Conservation (phyloP, 2,329 filamentous ascomycete genomes). For the Aspergillus carbonarius region DNA sequence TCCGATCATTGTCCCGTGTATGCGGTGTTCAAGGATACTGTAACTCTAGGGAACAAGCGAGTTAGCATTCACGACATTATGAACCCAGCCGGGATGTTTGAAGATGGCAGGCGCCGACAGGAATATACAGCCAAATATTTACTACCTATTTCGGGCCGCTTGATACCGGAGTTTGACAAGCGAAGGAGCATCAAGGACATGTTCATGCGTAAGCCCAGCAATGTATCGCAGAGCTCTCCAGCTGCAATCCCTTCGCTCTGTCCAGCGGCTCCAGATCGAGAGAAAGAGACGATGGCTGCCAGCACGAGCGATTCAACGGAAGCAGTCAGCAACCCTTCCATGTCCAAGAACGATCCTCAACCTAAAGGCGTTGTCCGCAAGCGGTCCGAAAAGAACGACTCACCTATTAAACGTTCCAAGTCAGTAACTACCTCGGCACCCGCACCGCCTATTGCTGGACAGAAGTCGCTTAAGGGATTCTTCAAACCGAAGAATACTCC, state of each 20-base stretch:
- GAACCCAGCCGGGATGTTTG: constrained; percentile 73
- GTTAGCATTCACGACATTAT: constrained; percentile 68
- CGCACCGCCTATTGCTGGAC: constrained; percentile 45
- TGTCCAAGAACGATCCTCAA: not conserved
- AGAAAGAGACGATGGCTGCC: not conserved
- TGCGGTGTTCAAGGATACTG: constrained; percentile 65
- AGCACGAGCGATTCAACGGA: not conserved
- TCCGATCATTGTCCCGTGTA: constrained; percentile 97
- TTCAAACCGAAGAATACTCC: constrained; percentile 62
- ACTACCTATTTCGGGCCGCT: constrained; percentile 72
- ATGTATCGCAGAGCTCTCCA: constrained; percentile 15
- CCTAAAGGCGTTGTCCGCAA: constrained; percentile 32
- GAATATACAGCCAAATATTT: constrained; percentile 66
- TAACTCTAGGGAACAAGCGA: constrained; percentile 53
- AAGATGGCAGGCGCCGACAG: constrained; percentile 62
- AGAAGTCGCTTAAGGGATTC: constrained; percentile 72
- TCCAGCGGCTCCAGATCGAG: not conserved
- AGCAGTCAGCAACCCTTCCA: not conserved
- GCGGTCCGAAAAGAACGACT: constrained; percentile 37
- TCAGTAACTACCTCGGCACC: constrained; percentile 28
- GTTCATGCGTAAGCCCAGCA: constrained; percentile 65
- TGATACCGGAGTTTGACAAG: constrained; percentile 84
- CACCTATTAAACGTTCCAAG: constrained; percentile 54
- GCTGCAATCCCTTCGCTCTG: not conserved
- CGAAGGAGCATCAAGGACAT: constrained; percentile 88